phyloP scores from a whole-genome alignment of 306 rosid genomes.

The Gleditsia sinensis region DNA sequence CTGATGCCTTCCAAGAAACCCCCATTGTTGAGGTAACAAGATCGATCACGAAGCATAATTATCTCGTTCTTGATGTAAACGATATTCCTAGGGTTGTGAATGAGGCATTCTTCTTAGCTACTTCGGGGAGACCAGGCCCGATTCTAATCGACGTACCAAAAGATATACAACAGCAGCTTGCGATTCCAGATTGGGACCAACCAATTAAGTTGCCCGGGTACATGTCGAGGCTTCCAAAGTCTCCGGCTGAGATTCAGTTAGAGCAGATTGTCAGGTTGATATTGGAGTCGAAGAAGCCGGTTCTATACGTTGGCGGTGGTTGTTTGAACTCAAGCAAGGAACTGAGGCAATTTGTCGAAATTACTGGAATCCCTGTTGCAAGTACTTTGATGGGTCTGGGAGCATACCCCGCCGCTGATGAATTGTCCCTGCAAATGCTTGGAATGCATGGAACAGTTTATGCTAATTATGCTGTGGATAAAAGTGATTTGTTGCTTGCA shows the following conservation, averaged over 20 bases:
- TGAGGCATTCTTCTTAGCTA: constrained; percentile 78
- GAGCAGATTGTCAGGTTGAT: constrained; percentile 74
- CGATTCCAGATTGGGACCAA: constrained; percentile 74
- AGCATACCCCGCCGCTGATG: constrained; percentile 48
- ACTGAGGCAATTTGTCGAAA: constrained; percentile 61
- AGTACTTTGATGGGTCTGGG: constrained; percentile 96
- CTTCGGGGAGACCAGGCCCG: constrained; percentile 84
- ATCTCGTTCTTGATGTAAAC: constrained; percentile 76
- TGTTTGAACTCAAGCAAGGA: constrained; percentile 76
- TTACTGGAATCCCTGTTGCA: constrained; percentile 81
- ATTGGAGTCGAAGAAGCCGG: constrained; percentile 71
- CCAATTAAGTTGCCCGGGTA: constrained; percentile 69
- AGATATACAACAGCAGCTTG: constrained; percentile 83
- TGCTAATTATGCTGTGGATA: constrained; percentile 91
- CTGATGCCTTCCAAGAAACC: constrained; percentile 90
- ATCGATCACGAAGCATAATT: constrained; percentile 85
- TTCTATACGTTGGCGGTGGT: constrained; percentile 87
- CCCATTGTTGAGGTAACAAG: constrained; percentile 94
- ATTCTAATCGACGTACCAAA: constrained; percentile 79
- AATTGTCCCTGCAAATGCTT: constrained; percentile 75
- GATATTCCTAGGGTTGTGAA: constrained; percentile 83
- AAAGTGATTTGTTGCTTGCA: constrained; percentile 70
- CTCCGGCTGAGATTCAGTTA: constrained; percentile 40
- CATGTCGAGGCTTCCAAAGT: constrained; percentile 61
- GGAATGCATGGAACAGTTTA: constrained; percentile 93